A percentile compares a stretch with the other conserved stretches of the same genome.
These are phyloP conservation scores for Sistotremastrum niveocremeum DNA, from an alignment of 768 basidiomycete species.

Conservation along the genomic window DNA sequence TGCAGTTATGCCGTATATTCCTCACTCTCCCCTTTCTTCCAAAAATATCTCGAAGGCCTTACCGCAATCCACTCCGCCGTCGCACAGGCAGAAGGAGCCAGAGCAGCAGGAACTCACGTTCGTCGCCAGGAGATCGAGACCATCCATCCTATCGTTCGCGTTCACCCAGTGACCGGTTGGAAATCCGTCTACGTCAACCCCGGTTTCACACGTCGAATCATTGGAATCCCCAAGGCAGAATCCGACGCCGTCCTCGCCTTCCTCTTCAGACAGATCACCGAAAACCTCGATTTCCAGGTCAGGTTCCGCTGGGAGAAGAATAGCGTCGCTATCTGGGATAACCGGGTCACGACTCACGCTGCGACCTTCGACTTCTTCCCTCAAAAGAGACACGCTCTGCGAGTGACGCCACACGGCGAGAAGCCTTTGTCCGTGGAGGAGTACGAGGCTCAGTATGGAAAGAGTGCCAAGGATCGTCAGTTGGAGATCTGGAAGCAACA, in stretches of 20 bases:
- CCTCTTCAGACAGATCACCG: slow-evolving; percentile 56
- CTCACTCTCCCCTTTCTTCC: slow-evolving; percentile 59
- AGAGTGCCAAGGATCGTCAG: slow-evolving; percentile 60
- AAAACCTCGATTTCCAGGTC: slow-evolving; percentile 62
- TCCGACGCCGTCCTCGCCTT: slow-evolving; percentile 61
- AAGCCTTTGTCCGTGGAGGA: slow-evolving; percentile 62
- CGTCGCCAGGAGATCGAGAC: slow-evolving; percentile 57
- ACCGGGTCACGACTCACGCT: slow-evolving; percentile 66
- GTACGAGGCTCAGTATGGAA: slow-evolving; percentile 51
- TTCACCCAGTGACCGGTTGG: slow-evolving; percentile 76
- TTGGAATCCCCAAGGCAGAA: slow-evolving; percentile 70
- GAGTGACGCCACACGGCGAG: slow-evolving; percentile 74
- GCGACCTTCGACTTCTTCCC: slow-evolving; percentile 81
- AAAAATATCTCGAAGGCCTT: slow-evolving; percentile 63
- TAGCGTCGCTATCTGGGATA: slow-evolving; percentile 80
- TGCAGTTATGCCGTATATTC: slow-evolving; percentile 72
- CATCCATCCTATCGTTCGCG: slow-evolving; percentile 69
- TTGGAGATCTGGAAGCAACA: slow-evolving; percentile 58
- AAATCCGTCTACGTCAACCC: slow-evolving; percentile 77
- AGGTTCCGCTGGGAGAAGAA: slow-evolving; percentile 68
- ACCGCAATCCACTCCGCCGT: slow-evolving; percentile 64
- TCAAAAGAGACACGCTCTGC: slow-evolving; percentile 59
- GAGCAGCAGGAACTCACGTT: slow-evolving; percentile 55
- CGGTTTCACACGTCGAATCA: slow-evolving; percentile 68
- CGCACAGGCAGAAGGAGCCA: slow-evolving; percentile 63